phyloP scores from a whole-genome alignment of 2,329 filamentous ascomycete genomes.

The Aspergillus ustus region DNA sequence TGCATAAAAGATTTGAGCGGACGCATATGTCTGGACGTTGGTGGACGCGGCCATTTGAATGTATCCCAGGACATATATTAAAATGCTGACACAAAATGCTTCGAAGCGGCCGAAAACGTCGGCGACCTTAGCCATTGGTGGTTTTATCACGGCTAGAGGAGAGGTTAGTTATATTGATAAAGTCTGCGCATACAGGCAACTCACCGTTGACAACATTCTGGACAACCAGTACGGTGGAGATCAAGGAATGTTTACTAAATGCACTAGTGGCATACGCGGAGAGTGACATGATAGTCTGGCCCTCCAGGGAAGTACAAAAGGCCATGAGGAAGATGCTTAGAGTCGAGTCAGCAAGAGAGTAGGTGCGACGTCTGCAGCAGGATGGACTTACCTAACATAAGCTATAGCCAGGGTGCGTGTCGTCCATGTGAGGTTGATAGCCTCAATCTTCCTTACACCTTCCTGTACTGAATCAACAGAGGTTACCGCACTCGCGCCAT shows the following conservation, averaged over 20 bases:
- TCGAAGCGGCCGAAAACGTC: constrained; percentile 71
- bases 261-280: constrained; percentile 69
- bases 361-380: neutral
- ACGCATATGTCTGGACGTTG: constrained; percentile 59
- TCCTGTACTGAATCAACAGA: constrained; percentile 44
- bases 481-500: constrained; percentile 28
- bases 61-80: constrained; percentile 58
- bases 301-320: constrained; percentile 69
- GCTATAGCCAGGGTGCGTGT: constrained; percentile 52
- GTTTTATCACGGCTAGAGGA: constrained; percentile 60
- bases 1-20: constrained; percentile 66
- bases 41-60: constrained; percentile 69
- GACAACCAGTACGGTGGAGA: constrained; percentile 68
- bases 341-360: constrained; percentile 2
- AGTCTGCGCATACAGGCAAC: constrained; percentile 5
- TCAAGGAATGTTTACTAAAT: constrained; percentile 67
- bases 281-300: constrained; percentile 65
- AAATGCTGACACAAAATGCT: constrained; percentile 61
- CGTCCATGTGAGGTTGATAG: constrained; percentile 58
- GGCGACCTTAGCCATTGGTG: constrained; percentile 69
- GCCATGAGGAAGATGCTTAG: constrained; percentile 64
- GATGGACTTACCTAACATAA: constrained; percentile 51
- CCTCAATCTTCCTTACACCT: constrained; percentile 58
- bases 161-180: neutral
- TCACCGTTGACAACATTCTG: constrained; percentile 67